Evolutionary conservation across 805 yeast species (phyloP).

Genomic region (Candida cerambycidarum): DNA sequence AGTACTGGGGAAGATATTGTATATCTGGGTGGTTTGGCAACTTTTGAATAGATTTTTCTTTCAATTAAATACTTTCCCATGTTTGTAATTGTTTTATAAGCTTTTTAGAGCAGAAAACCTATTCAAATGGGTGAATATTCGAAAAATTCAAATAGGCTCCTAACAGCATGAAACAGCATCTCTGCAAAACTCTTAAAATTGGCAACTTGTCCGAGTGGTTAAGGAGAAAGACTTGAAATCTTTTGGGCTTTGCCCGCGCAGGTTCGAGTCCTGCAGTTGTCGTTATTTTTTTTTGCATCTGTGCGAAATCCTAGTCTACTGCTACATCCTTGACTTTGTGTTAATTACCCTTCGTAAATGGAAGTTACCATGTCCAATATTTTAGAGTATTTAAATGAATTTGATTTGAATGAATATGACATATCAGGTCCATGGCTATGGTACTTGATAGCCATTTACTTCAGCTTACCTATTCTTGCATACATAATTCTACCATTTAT

Average conservation of each 20-base stretch:
- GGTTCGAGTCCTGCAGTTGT: constrained; percentile 12
- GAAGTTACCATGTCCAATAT: not conserved
- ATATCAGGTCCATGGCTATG: constrained; percentile 42
- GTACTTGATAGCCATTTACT: constrained; percentile 46
- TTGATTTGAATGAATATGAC: constrained; percentile 6
- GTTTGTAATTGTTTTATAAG: no score
- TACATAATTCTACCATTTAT: constrained; percentile 10
- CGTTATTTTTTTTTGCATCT: constrained; percentile 3
- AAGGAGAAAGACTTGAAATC: constrained; percentile 11
- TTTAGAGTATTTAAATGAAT: not conserved
- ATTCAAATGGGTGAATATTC: no score
- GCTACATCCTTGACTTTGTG: no score
- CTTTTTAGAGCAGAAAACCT: no score
- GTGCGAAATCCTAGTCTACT: no score
- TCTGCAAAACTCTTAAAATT: not conserved
- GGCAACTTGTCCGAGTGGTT: constrained; percentile 12
- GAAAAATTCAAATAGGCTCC: no score
- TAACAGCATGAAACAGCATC: no score
- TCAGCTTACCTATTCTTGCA: constrained; percentile 40
- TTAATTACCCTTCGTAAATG: no score
- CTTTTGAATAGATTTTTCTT: no score
- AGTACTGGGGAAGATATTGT: not conserved
- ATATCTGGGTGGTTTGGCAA: no score
- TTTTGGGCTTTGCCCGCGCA: constrained; percentile 12
- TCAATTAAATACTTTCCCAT: no score